Evolutionary conservation across 2,329 filamentous ascomycete genomes (phyloP).

Genomic region (Fusarium vanettenii): DNA sequence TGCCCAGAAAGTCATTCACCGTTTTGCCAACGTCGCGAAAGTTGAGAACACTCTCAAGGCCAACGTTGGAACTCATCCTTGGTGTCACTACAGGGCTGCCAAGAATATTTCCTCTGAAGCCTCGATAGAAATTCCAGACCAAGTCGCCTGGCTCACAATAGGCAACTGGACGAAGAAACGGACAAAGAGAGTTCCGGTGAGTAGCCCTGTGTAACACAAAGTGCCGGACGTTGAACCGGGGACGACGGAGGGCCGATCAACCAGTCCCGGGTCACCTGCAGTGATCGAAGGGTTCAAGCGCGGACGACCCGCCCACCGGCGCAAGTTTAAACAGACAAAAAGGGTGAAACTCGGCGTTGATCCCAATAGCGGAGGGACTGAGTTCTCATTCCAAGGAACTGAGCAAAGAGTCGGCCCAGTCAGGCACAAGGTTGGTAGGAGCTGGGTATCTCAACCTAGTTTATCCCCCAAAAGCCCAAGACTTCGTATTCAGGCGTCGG

Average conservation of each 20-base stretch:
- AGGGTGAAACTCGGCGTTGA: slow-evolving; percentile 17
- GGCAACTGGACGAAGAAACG: slow-evolving; percentile 1
- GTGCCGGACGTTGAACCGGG: slow-evolving; percentile 15
- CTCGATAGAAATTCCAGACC: not conserved
- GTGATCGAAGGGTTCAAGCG: slow-evolving; percentile 26
- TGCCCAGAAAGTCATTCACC: slow-evolving; percentile 69
- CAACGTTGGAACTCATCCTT: slow-evolving; percentile 30
- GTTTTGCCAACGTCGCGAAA: slow-evolving; percentile 81
- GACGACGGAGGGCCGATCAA: slow-evolving; percentile 30
- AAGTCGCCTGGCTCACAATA: slow-evolving; percentile 1
- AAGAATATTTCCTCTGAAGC: not conserved
- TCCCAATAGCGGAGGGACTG: slow-evolving; percentile 32
- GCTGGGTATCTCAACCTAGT: not conserved
- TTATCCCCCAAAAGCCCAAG: not conserved
- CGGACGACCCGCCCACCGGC: slow-evolving; percentile 4
- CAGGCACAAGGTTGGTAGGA: slow-evolving; percentile 8
- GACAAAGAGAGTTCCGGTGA: not conserved
- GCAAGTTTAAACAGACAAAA: slow-evolving; percentile 23
- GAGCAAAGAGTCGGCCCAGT: slow-evolving; percentile 7
- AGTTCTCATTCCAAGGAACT: slow-evolving; percentile 22
- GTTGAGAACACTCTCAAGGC: slow-evolving; percentile 66
- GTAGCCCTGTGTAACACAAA: slow-evolving; percentile 12
- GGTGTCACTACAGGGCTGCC: not conserved
- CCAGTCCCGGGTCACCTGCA: slow-evolving; percentile 16
- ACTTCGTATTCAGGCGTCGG: slow-evolving; percentile 10